Evolutionary conservation across 2,329 filamentous ascomycete genomes (phyloP).

Genomic region (Leptographium procerum): DNA sequence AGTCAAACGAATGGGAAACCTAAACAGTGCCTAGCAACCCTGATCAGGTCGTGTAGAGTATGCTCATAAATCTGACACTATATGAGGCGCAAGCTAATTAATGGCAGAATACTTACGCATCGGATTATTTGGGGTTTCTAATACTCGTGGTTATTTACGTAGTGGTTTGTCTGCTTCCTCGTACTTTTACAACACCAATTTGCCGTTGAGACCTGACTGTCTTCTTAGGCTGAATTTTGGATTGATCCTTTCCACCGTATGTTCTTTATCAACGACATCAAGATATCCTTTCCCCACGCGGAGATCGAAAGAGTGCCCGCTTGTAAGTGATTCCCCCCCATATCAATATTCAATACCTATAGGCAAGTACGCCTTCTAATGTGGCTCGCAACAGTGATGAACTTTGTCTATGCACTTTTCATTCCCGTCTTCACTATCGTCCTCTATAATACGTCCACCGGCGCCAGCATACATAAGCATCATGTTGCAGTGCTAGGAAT

Average conservation of each 20-base stretch:
- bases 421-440: conserved; percentile 58
- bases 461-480: conserved; percentile 62
- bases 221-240: conserved; percentile 48
- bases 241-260: conserved; percentile 86
- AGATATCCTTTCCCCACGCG: conserved; percentile 80
- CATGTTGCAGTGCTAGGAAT: conserved; percentile 80
- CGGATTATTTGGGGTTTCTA: conserved; percentile 74
- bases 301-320: conserved; percentile 73
- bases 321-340: conserved; percentile 32
- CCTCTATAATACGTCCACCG: conserved; percentile 49
- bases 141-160: conserved; percentile 59
- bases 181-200: neutral
- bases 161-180: conserved; percentile 29
- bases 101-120: conserved; percentile 66
- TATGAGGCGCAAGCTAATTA: neutral
- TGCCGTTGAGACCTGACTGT: neutral
- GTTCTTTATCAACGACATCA: conserved; percentile 78
- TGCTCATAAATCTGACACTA: neutral
- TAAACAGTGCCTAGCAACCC: conserved; percentile 17
- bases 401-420: conserved; percentile 67
- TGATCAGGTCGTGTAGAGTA: conserved; percentile 38
- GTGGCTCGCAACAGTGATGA: conserved; percentile 39
- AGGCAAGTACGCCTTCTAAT: neutral
- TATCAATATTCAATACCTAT: neutral
- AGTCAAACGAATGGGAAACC: neutral